Evolutionary conservation across 2,329 filamentous ascomycete genomes (phyloP), one percentile per base, ranked within the genome.

Genomic region (Ascosphaera acerosa): DNA sequence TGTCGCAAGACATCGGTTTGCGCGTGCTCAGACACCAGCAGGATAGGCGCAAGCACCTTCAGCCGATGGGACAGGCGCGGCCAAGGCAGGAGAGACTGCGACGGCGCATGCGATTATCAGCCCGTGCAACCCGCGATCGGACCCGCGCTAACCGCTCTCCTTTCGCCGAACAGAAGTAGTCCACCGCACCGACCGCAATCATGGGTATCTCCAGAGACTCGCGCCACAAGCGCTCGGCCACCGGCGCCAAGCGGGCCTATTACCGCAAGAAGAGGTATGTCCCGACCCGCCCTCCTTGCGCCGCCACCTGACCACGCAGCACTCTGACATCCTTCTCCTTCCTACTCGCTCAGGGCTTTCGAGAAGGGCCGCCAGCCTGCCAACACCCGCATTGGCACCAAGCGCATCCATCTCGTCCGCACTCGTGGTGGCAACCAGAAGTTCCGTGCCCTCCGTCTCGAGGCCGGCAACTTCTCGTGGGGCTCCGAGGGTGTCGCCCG

Each of bases 181-280:
- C 50, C 52, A 47, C 44, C 49, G 43, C 58, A 73, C 66, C 66
- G 64, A 66, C 64, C 63, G 72, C 71, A 76, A 77, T 73, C 66
- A 84, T 84, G 76, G 77, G 87, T 97, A 94, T 97, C 68, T 92
- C 84, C 64, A 78, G 87, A 68, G 84, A 94, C 67, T 91, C 81
- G 61, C 81, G 87, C 68, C 87, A 97, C 75, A 97, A 97, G 77
- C 82, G 87, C 66, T 82, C 81, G 63, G 82, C 84, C 61, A 77
- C 89, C 60, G 89, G 87, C 70, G 87, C 89, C 55, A 97, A 97
- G 76, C 74, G 76, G 59, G 68, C 76, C 64, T 76, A 73, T 65
- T 87, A 84, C 71, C 71, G 77, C 51, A 61, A 61, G 57, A 57
- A 60, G 55, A 61, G 56, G 58, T 62, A 60, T 47, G 54, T 41